Base-by-base conservation (phyloP, 192 early-diverging fungal species). In the Haplosporangium gracile region DNA sequence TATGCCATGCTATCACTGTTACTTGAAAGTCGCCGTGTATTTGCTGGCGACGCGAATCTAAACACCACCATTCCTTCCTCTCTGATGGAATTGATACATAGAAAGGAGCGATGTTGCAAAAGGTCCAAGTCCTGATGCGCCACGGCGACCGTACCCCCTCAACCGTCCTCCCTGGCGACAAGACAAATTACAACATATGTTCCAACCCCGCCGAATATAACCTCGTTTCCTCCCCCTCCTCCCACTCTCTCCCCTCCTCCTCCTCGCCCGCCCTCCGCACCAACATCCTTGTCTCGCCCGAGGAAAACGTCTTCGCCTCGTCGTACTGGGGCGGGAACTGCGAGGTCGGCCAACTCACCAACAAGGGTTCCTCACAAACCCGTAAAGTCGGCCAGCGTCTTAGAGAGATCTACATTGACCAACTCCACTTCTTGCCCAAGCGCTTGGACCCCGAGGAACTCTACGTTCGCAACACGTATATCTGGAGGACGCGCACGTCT, bases 401-500 rank as follows among this genome's bases (percentile, higher is more conserved):
- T 34, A 88, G 91, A 29, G 65, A 70, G 26, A 90, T 93, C 63
- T 93, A 93, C 26, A 83, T 93, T 0, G 88, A 92, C 70, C 89
- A 90, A 79, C 73, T 92, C 15, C 76, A 82, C 0, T 90, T 89
- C 70, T 69, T 93, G 68, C 72, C 91, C 11, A 32, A 70, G 18
- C 55, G 76, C n/a, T 82, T 90, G 42, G 80, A 90, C 71, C 60
- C 84, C 0, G 53, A 72, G 13, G 87, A 88, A 45, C 76, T 96
- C 22, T 95, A 93, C 72, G 70, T 91, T 40, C 87, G 93, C 11
- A 92, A 91, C 8, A 93, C 94, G 5, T 87, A 92, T 72, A 89
- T 93, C 60, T 88, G 91, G 76, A 89, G 95, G 34, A 95, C 94
- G 0, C 89, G 93, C 34, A 88, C 85, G 68, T 91, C 91, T 8